phyloP scores from a whole-genome alignment of 2,329 filamentous ascomycete genomes.

The Coleophoma crateriformis region DNA sequence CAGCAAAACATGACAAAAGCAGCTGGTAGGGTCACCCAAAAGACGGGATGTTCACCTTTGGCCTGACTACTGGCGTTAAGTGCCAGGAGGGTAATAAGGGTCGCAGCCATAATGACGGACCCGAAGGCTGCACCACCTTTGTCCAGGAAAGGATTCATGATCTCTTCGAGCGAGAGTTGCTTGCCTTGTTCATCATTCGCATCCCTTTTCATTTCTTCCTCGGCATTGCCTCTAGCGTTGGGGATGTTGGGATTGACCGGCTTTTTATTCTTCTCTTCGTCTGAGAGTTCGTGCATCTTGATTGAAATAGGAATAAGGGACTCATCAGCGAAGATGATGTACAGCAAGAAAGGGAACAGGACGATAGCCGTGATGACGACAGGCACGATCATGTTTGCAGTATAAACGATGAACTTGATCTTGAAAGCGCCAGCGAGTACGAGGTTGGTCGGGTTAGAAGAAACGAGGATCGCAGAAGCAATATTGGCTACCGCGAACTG shows the following conservation, averaged over 20 bases:
- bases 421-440: slow-evolving; percentile 68
- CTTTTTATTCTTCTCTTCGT: slow-evolving; percentile 45
- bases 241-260: slow-evolving; percentile 72
- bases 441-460: slow-evolving; percentile 72
- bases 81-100: slow-evolving; percentile 58
- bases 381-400: slow-evolving; percentile 72
- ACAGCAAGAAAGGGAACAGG: slow-evolving; percentile 65
- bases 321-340: slow-evolving; percentile 61
- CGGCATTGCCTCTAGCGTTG: slow-evolving; percentile 48
- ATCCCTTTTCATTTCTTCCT: slow-evolving; percentile 41
- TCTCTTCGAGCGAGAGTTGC: slow-evolving; percentile 60
- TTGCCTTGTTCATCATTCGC: slow-evolving; percentile 46
- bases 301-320: slow-evolving; percentile 60
- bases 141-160: slow-evolving; percentile 71
- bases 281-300: slow-evolving; percentile 61
- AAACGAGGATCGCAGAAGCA: slow-evolving; percentile 69
- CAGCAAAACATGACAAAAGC: slow-evolving; percentile 64
- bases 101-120: slow-evolving; percentile 59
- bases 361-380: slow-evolving; percentile 62
- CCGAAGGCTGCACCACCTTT: slow-evolving; percentile 60
- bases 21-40: slow-evolving; percentile 64
- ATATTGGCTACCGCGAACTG: slow-evolving; percentile 72
- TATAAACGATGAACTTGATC: slow-evolving; percentile 69
- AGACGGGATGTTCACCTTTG: slow-evolving; percentile 51
- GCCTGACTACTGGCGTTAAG: slow-evolving; percentile 56